These are phyloP conservation scores for Tetrapisispora nanseiensis DNA, from an alignment of 805 yeast species.

Conservation along the genomic window DNA sequence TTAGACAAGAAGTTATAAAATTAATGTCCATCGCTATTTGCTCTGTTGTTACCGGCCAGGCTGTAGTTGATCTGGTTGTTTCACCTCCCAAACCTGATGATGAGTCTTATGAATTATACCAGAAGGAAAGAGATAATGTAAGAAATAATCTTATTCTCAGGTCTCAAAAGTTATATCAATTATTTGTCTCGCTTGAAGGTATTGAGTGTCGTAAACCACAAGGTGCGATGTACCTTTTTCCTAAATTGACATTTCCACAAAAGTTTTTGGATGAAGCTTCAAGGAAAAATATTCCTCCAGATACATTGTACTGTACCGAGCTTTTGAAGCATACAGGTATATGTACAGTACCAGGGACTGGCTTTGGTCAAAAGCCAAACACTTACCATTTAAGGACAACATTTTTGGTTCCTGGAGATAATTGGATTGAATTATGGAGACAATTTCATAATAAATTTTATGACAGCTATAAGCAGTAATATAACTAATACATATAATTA, in stretches of 20 bases:
- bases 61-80: slow-evolving; percentile 81
- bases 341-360: slow-evolving; percentile 95
- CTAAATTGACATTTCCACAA: slow-evolving; percentile 57
- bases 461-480: slow-evolving; percentile 34
- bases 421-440: slow-evolving; percentile 75
- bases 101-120: slow-evolving; percentile 58
- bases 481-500: not conserved
- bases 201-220: slow-evolving; percentile 78
- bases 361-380: slow-evolving; percentile 85
- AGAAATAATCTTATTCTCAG: slow-evolving; percentile 53
- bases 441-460: slow-evolving; percentile 69
- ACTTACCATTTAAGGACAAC: slow-evolving; percentile 93
- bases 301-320: slow-evolving; percentile 80
- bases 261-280: slow-evolving; percentile 55
- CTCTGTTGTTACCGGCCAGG: slow-evolving; percentile 93
- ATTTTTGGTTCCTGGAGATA: slow-evolving; percentile 88
- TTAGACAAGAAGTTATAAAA: slow-evolving; percentile 62
- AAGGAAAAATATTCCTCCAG: slow-evolving; percentile 49
- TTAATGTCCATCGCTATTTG: slow-evolving; percentile 87
- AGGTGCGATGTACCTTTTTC: slow-evolving; percentile 98
- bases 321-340: slow-evolving; percentile 83
- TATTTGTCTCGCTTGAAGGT: slow-evolving; percentile 71
- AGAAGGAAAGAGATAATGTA: slow-evolving; percentile 51
- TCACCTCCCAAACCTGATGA: slow-evolving; percentile 83
- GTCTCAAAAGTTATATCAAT: slow-evolving; percentile 53